Conservation (phyloP, 2,329 filamentous ascomycete genomes). For the Colletotrichum agaves region DNA sequence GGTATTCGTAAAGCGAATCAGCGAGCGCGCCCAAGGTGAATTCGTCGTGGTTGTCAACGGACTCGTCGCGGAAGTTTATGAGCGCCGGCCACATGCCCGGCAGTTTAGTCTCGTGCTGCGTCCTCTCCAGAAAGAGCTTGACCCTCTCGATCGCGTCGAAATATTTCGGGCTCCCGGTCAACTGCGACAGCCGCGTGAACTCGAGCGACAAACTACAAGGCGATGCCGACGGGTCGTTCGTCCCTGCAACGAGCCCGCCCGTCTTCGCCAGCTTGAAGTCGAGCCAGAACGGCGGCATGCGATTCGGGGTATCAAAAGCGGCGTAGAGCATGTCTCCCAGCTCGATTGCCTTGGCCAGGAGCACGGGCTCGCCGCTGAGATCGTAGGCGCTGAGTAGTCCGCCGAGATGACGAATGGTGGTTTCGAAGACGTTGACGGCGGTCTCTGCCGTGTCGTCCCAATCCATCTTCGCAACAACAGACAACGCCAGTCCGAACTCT, state of each 20-base stretch:
- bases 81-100: constrained; percentile 79
- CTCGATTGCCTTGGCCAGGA: constrained; percentile 71
- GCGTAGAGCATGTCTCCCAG: constrained; percentile 73
- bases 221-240: constrained; percentile 55
- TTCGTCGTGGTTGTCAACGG: constrained; percentile 42
- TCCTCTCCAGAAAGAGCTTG: constrained; percentile 72
- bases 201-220: constrained; percentile 77
- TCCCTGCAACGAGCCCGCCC: constrained; percentile 27
- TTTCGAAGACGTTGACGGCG: constrained; percentile 72
- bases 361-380: constrained; percentile 63
- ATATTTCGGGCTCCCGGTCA: constrained; percentile 78
- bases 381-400: constrained; percentile 76
- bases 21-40: constrained; percentile 53
- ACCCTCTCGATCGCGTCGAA: constrained; percentile 77
- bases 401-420: constrained; percentile 76
- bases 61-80: constrained; percentile 68
- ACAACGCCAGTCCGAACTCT: constrained; percentile 59
- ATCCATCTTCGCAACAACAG: constrained; percentile 58
- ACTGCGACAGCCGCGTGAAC: constrained; percentile 77
- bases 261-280: constrained; percentile 32
- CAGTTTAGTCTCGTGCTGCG: constrained; percentile 73
- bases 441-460: constrained; percentile 58
- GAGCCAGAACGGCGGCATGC: constrained; percentile 61
- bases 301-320: constrained; percentile 75
- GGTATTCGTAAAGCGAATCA: constrained; percentile 56